Evolutionary conservation across 176 grass and related monocot species (phyloP), one percentile per base, ranked within the genome.

Genomic region (Triticum dicoccoides): DNA sequence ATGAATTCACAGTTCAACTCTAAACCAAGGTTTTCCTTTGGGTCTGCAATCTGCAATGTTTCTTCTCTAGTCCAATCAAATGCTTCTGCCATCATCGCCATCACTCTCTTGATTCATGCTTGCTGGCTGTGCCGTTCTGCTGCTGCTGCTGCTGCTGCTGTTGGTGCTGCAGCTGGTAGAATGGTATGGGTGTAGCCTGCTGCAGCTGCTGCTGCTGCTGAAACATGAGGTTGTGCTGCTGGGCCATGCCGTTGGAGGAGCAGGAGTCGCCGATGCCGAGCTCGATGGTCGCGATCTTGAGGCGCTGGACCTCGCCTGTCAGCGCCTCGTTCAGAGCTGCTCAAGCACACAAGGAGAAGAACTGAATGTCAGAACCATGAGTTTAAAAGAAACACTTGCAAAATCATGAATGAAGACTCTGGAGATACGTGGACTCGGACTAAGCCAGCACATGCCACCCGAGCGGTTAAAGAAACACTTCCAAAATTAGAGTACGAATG

Each of bases 241-340:
- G 92, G 66, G 83, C 76, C 34, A 91, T 80, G 82, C 52, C 90
- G 79, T 81, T 97, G 69, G 91, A 87, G 59, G 89, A 87, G 86
- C 91, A 88, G 15, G 90, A 88, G 61, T 94, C 92, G 10, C 85
- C 89, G 30, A 93, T 83, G 10, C 85, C 87, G 21, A 96, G 69
- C 88, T 91, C 90, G 24, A 77, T 62, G 4, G 82, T 82, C 33
- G 90, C 83, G 66, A 97, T 69, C 85, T 99, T 99, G 71, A 97
- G 89, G 47, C 92, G 94, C 23, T 96, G 97, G 65, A 99, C 94
- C 83, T 99, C 94, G 12, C 77, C 35, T 9, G 87, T 97, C 85
- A 99, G 88, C 8, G 97, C 92, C 69, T 97, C 97, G 51, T 99
- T 99, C 74, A 99, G 78, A 47, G 97, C 97, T 99, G 88, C 62